Base-by-base conservation (phyloP, 805 yeast species). In the Wickerhamiella australiensis region DNA sequence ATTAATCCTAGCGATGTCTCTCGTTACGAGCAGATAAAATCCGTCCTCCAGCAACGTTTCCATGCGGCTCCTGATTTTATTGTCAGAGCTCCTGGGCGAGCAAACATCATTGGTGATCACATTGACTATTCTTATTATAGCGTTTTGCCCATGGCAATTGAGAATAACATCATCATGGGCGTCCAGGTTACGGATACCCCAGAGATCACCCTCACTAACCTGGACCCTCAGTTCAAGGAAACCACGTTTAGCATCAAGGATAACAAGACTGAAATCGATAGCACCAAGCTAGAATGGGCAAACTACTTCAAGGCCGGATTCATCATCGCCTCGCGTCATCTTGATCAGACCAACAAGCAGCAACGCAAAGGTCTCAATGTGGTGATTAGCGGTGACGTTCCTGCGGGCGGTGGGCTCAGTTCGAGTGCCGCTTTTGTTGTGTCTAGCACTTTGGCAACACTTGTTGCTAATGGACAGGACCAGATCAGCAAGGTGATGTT, bases 361-460 rank as follows among this genome's bases (percentile, higher is more conserved):
- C 62, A 33, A 52, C 48, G 37, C 25, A 56, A 59, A 46, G 82
- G 82, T 6, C 59, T 80, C 64, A 66, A 73, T 50, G 66, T 79
- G 11, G 67, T 73, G 11, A 71, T 77, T 52, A 73, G 76, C 59
- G 86, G 87, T 17, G 72, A 72, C 33, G 84, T 82, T 17, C 87
- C 87, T 21, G 76, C 82, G 5, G 86, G 84, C 22, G 77, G 82
- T 37, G 87, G 87, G 2, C 70, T 81, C 46, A 75, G 82, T 13
- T 79, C 85, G 1, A 76, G 82, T 6, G 85, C 87, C 13, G 86
- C 86, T 1, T 77, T 82, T 57, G 79, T 79, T 53, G 80, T 80
- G 0, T 73, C 81, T 15, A 74, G 81, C 1, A 73, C 85, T 0
- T 64, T 80, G 54, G 77, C 80, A 0, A 68, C 75, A 6, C 68